Base-by-base conservation (phyloP, 495 filamentous ascomycete genomes). In the Astrocystis sublimbata region DNA sequence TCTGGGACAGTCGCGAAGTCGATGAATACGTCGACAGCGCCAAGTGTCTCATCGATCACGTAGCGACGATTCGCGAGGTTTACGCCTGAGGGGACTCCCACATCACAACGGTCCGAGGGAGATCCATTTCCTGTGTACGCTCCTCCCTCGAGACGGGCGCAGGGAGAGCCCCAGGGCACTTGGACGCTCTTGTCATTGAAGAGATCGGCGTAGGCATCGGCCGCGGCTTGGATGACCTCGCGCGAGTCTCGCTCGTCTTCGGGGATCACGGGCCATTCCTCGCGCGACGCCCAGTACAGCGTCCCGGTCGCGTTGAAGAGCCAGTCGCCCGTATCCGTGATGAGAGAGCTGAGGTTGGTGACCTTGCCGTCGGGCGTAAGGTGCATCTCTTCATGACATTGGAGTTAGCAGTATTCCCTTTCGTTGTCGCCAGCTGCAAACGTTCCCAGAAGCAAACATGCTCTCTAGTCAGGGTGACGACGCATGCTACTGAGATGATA, bases 281-380 rank as follows among this genome's bases (percentile, higher is more conserved):
- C 77, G 3, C 67, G 49, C 13, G 65, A 60, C 5, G 79, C 76
- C 70, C 76, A 81, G 17, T 71, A 58, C 40, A 79, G 75, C 15
- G 81, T 83, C n/a, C 75, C 73, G 13, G 76, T 76, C 1, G 80
- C 80, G 64, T 83, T 79, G 72, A 83, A 83, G 12, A 79, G 69
- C 80, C 81, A 82, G 63, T 79, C 73, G 46, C 76, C 76, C 12
- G 71, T 71, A 23, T 73, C 73, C 8, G 75, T 76, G 46, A 76
- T 71, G 17, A 84, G 71, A 3, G 72, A 65, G 65, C 82, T 81
- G 35, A 82, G 68, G 59, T 75, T 74, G 31, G 65, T 57, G 12
- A 79, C 57, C 21, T 54, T 65, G 19, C 46, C 63, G 30, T 67
- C 64, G 24, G 62, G 58, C 26, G 61, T 61, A 64, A 78, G 73